Conservation (phyloP, 148 eudicot species). For the Silene uniflora region DNA sequence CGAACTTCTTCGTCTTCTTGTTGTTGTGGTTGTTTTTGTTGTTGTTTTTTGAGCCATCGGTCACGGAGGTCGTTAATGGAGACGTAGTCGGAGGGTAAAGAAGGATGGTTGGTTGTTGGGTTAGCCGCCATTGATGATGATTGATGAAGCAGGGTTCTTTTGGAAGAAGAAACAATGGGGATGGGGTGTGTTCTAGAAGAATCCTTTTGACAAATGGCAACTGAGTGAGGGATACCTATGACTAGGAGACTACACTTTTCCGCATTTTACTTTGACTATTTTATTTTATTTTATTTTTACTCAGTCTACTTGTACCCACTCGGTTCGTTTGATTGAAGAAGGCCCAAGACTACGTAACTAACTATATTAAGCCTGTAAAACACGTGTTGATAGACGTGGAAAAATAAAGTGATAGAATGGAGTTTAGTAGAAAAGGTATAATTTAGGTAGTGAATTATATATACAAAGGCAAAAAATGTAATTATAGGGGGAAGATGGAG, state of each 20-base stretch:
- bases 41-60: slow-evolving; percentile 24
- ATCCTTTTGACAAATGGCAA: not conserved
- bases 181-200: not conserved
- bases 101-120: not conserved
- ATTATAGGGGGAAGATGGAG: too few relatives aligned
- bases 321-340: too few relatives aligned
- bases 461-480: too few relatives aligned
- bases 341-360: too few relatives aligned
- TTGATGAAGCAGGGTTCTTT: not conserved
- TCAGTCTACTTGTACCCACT: too few relatives aligned
- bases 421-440: too few relatives aligned
- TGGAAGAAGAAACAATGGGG: not conserved
- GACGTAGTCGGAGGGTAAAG: slow-evolving; percentile 25
- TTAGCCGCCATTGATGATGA: not conserved
- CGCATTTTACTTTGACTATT: too few relatives aligned
- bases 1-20: not conserved
- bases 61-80: slow-evolving; percentile 24
- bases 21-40: slow-evolving; percentile 16
- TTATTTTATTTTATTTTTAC: too few relatives aligned
- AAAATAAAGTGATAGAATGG: too few relatives aligned
- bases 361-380: too few relatives aligned
- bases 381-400: too few relatives aligned
- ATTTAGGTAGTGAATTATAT: too few relatives aligned
- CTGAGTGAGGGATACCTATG: not conserved
- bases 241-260: not conserved